Conservation (phyloP, 2,329 filamentous ascomycete species). For the Teratosphaeria epicoccoides region DNA sequence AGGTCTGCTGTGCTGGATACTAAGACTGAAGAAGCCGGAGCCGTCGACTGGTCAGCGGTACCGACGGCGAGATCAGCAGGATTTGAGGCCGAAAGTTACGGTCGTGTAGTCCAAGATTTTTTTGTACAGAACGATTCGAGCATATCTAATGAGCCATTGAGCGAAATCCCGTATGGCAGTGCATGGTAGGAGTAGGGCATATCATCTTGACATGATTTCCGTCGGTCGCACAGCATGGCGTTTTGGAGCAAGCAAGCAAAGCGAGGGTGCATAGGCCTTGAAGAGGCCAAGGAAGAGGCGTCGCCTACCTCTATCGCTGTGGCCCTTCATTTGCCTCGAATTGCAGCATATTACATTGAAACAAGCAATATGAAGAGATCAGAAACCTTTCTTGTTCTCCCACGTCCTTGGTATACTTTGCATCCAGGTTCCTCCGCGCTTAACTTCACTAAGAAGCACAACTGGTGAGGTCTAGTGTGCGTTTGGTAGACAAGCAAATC, state of each 20-base stretch:
- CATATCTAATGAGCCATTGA: background rate
- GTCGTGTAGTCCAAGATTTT: background rate
- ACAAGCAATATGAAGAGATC: background rate
- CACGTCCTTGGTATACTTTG: background rate
- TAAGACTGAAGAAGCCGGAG: slow-evolving; percentile 43
- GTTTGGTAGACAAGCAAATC: too few relatives aligned
- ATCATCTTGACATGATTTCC: background rate
- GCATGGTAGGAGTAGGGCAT: background rate
- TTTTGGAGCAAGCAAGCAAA: background rate
- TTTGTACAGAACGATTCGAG: background rate
- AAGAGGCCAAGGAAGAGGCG: background rate
- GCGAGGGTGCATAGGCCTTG: background rate
- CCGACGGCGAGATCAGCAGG: background rate
- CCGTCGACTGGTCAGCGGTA: slow-evolving; percentile 43
- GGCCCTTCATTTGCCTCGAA: too few relatives aligned
- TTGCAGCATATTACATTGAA: background rate
- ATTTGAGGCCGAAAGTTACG: background rate
- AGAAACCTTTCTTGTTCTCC: background rate
- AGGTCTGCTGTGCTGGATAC: slow-evolving; percentile 37
- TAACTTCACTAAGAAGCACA: too few relatives aligned
- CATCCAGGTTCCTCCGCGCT: too few relatives aligned
- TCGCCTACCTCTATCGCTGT: background rate
- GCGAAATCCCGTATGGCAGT: background rate
- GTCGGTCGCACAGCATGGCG: background rate
- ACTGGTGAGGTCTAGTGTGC: too few relatives aligned